Conservation (phyloP, 2,329 filamentous ascomycete species). For the Microdochium bolleyi region DNA sequence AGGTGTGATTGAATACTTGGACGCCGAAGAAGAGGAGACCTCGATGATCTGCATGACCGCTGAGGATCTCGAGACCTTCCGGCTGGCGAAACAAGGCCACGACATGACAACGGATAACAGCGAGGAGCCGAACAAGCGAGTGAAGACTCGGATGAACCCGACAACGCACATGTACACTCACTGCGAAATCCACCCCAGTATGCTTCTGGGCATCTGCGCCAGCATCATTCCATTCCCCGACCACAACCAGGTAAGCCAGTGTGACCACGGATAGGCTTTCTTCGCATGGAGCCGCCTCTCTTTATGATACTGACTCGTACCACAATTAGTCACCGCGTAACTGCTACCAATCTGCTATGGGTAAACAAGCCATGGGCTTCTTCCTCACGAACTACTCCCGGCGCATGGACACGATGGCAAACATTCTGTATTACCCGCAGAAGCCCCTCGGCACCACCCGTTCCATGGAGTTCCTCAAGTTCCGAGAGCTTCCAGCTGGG, state of each 20-base stretch:
- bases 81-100: conserved; percentile 60
- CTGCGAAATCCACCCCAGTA: conserved; percentile 98
- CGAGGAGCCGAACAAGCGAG: conserved; percentile 70
- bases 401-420: conserved; percentile 99
- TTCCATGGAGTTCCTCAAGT: conserved; percentile 98
- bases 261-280: conserved; percentile 1
- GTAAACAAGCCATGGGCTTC: conserved; percentile 99
- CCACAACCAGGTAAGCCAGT: conserved; percentile 72
- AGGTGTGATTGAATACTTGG: conserved; percentile 90
- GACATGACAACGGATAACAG: conserved; percentile 51
- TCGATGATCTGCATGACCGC: conserved; percentile 99
- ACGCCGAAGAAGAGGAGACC: conserved; percentile 96
- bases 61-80: conserved; percentile 78
- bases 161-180: conserved; percentile 92
- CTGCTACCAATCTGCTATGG: conserved; percentile 98
- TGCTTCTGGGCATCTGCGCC: conserved; percentile 97
- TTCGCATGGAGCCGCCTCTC: conserved; percentile 4
- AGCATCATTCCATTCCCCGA: conserved; percentile 99
- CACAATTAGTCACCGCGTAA: conserved; percentile 77
- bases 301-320: conserved; percentile 20
- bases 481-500: conserved; percentile 91
- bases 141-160: conserved; percentile 82
- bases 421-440: conserved; percentile 97
- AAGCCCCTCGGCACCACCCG: conserved; percentile 93
- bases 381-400: conserved; percentile 95